phyloP scores from a whole-genome alignment of 352 stramenopile species.

The Salisapilia sapeloensis region DNA sequence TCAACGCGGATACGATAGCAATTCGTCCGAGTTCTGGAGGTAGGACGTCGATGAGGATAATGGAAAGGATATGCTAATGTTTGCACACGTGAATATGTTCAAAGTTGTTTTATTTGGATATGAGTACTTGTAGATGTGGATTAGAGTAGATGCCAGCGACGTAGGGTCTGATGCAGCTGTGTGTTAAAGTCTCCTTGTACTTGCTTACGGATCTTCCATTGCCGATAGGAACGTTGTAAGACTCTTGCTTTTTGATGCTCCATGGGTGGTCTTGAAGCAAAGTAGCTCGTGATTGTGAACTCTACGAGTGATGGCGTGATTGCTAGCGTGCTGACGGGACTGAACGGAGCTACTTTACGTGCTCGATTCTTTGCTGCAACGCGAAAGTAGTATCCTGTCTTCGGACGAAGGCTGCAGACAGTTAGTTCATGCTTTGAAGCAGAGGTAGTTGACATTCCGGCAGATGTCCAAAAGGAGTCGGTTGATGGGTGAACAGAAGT shows the following conservation, averaged over 20 bases:
- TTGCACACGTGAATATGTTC: too few species aligned
- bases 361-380: constrained; percentile 31
- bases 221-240: too few species aligned
- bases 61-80: too few species aligned
- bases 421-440: too few species aligned
- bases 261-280: constrained; percentile 16
- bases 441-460: too few species aligned
- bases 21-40: constrained; percentile 33
- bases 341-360: constrained; percentile 16
- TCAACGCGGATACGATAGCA: constrained; percentile 28
- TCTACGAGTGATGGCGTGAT: constrained; percentile 45
- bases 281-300: constrained; percentile 45
- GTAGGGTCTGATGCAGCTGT: too few species aligned
- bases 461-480: constrained; percentile 9
- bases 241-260: constrained; percentile 31
- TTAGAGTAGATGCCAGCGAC: too few species aligned
- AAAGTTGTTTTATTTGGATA: too few species aligned
- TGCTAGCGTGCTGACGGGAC: constrained; percentile 12
- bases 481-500: not conserved
- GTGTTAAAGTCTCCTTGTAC: too few species aligned
- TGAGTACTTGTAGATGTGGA: too few species aligned
- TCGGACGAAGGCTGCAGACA: constrained; percentile 29
- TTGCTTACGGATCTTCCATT: too few species aligned
- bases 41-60: constrained; percentile 5
- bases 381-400: constrained; percentile 30